phyloP scores from a whole-genome alignment of 768 basidiomycete species.

The Mycena amicta region DNA sequence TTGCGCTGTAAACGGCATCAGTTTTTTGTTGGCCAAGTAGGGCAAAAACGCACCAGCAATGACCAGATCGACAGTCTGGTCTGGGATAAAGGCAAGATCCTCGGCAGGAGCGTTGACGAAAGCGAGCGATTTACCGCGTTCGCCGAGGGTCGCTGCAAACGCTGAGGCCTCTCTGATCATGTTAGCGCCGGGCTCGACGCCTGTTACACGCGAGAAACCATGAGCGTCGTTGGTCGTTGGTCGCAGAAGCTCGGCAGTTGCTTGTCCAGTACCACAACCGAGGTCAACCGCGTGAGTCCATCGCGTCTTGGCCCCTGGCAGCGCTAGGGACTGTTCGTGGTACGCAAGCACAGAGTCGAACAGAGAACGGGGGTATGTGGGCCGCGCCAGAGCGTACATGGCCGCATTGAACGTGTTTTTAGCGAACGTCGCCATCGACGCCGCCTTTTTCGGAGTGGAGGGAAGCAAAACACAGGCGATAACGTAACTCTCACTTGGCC shows the following conservation, averaged over 20 bases:
- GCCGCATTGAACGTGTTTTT: constrained; percentile 69
- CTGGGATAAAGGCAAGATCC: constrained; percentile 49
- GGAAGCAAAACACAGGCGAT: background rate
- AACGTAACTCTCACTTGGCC: background rate
- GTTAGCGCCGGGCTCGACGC: constrained; percentile 70
- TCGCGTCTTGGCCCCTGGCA: constrained; percentile 20
- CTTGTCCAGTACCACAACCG: constrained; percentile 69
- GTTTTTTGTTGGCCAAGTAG: background rate
- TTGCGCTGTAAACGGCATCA: constrained; percentile 52
- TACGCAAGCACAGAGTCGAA: constrained; percentile 65
- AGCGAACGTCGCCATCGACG: constrained; percentile 73
- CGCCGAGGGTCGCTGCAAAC: constrained; percentile 10
- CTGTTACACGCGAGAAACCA: constrained; percentile 62
- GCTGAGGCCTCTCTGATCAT: constrained; percentile 66
- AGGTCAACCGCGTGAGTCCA: constrained; percentile 72
- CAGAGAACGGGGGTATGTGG: constrained; percentile 69
- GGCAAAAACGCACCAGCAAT: constrained; percentile 53
- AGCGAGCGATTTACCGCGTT: constrained; percentile 22
- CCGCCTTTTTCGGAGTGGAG: background rate
- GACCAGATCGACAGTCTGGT: constrained; percentile 64
- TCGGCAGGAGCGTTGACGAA: constrained; percentile 52
- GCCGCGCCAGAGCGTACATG: constrained; percentile 68
- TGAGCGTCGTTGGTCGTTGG: background rate
- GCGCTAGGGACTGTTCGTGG: constrained; percentile 39
- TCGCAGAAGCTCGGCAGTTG: constrained; percentile 12